Base-by-base conservation (phyloP, 345 rosid species). In the Boechera retrofracta region DNA sequence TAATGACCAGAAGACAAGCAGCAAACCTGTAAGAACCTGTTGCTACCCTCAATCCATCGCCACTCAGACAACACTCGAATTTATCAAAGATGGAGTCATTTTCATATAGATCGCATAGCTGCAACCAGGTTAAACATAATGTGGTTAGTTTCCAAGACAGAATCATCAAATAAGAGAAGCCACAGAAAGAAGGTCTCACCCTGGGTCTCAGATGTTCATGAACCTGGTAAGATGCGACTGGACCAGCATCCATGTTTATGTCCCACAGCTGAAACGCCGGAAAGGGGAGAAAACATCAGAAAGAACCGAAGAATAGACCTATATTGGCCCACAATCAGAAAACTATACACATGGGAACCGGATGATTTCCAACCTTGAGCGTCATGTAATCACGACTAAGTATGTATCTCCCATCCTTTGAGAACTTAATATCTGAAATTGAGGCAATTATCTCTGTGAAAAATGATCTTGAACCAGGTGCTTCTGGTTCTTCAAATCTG, bases 331-430 rank as follows among this genome's bases (percentile, higher is more conserved):
- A 67, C 16, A 10, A 29, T 18, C 35, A 75, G 49, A 64, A 80
- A 76, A 26, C 18, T 66, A 60, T 77, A 41, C 49, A 57, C 72
- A 64, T 45, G 49, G 63, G 60, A n/a, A 73, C 16, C 10, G 5
- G 54, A 57, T 12, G 71, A 24, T 35, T 54, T 33, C 63, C 28
- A 72, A 96, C 99, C 99, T 96, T 96, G 58, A 96, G 97, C 42
- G 97, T 89, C 99, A 96, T 96, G 86, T 96, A 96, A 74, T 96
- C 99, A 18, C 99, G 99, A 83, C 99, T 92, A 60, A 96, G 91
- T 60, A 96, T 86, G 79, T 89, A 79, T 83, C 99, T 83, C 77
- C 99, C 99, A 72, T 91, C 86, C 82, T 82, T 93, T 26, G 92
- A 84, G 81, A 96, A 96, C 79, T 89, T 96, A 66, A 96, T 89